Conservation (phyloP, 306 rosid species). For the Biancaea sappan region DNA sequence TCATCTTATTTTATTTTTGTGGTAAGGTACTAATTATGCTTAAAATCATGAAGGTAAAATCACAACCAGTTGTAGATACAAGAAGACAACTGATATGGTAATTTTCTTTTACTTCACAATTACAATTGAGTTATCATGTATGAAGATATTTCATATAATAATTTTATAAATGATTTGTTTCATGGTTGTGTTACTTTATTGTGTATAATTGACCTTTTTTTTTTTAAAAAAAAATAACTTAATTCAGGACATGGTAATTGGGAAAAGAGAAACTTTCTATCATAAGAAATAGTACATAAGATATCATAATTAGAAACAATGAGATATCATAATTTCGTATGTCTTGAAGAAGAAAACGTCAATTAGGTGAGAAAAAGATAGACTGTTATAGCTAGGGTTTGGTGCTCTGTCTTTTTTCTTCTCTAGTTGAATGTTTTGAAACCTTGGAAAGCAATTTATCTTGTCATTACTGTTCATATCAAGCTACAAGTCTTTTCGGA, state of each 20-base stretch:
- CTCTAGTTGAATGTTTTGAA: too few relatives aligned
- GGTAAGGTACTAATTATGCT: conserved; percentile 25
- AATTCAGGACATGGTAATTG: not conserved
- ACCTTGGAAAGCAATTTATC: too few relatives aligned
- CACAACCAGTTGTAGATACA: conserved; percentile 77
- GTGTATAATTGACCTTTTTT: conserved; percentile 24
- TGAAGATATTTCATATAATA: not conserved
- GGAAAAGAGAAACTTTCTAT: not conserved
- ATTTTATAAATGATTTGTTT: conserved; percentile 8
- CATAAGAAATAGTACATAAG: not conserved
- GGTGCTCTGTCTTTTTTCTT: too few relatives aligned
- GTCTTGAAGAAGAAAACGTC: too few relatives aligned
- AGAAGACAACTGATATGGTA: conserved; percentile 71
- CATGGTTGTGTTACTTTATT: not conserved
- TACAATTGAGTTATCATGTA: not conserved
- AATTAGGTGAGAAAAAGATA: too few relatives aligned
- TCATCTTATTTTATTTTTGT: too few relatives aligned
- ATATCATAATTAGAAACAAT: too few relatives aligned
- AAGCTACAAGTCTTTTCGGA: too few relatives aligned
- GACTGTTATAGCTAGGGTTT: too few relatives aligned
- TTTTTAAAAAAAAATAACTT: not conserved
- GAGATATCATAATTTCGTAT: too few relatives aligned
- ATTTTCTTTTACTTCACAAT: conserved; percentile 27
- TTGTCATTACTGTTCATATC: too few relatives aligned
- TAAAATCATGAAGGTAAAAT: conserved; percentile 69